These are phyloP conservation scores for Batkoa obscura DNA, from an alignment of 371 early-diverging fungal genomes.

Conservation along the genomic window DNA sequence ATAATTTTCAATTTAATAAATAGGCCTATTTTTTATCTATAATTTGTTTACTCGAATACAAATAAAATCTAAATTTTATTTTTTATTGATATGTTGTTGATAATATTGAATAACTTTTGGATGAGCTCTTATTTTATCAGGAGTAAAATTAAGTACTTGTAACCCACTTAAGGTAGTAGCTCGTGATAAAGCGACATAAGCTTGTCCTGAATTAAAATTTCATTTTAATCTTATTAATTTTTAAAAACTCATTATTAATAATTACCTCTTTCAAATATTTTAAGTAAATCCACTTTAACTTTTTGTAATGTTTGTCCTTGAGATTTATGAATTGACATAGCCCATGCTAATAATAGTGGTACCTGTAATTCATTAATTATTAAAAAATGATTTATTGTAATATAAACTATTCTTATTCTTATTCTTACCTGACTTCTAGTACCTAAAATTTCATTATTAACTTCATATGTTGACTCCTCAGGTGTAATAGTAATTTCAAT, in stretches of 20 bases:
- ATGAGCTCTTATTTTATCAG: constrained; percentile 42
- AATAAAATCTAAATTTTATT: background rate
- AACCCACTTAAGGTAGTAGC: constrained; percentile 36
- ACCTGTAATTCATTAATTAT: constrained; percentile 24
- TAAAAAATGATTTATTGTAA: background rate
- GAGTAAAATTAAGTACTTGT: constrained; percentile 54
- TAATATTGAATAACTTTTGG: constrained; percentile 45
- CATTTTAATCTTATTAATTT: too few relatives aligned
- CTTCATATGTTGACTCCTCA: constrained; percentile 35
- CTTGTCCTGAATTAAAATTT: constrained; percentile 31
- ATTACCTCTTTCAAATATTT: constrained; percentile 54
- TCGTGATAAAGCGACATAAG: constrained; percentile 75
- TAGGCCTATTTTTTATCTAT: background rate
- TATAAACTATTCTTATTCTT: too few relatives aligned
- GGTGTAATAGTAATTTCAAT: constrained; percentile 26
- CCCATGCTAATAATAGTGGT: constrained; percentile 44
- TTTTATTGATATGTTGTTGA: background rate
- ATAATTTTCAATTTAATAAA: background rate
- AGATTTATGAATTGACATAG: constrained; percentile 63
- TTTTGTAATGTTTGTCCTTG: constrained; percentile 83
- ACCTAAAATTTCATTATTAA: constrained; percentile 20
- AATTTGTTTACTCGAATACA: background rate
- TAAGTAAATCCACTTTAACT: constrained; percentile 52
- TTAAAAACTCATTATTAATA: too few relatives aligned
- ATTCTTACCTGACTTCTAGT: constrained; percentile 5